Evolutionary conservation across 2,329 filamentous ascomycete genomes (phyloP).

Genomic region (Rhynchosporium agropyri): DNA sequence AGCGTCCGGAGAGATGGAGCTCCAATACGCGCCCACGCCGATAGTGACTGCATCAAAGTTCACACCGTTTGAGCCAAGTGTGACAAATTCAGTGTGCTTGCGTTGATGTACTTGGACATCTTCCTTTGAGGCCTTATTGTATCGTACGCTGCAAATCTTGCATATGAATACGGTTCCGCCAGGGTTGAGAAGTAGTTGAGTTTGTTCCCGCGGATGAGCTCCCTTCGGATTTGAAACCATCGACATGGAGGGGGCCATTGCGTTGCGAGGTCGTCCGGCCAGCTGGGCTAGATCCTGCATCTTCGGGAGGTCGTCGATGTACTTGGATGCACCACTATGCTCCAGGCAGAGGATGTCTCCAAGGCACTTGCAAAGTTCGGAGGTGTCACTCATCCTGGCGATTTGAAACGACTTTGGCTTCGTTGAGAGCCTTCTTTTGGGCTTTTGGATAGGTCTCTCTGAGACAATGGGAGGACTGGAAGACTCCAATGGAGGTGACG

Average conservation of each 20-base stretch:
- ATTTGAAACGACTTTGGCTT: slow-evolving; percentile 4
- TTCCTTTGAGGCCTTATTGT: slow-evolving; percentile 20
- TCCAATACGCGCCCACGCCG: too few species aligned
- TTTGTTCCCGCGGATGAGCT: too few species aligned
- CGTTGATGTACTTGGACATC: slow-evolving; percentile 26
- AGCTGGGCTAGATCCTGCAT: not conserved
- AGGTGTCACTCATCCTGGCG: not conserved
- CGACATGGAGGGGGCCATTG: too few species aligned
- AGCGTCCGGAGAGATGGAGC: too few species aligned
- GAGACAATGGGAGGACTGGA: not conserved
- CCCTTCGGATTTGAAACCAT: too few species aligned
- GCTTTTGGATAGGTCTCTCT: slow-evolving; percentile 22
- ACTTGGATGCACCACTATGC: not conserved
- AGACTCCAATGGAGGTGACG: slow-evolving; percentile 23
- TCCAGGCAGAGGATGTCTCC: not conserved
- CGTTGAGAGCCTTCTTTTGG: slow-evolving; percentile 31
- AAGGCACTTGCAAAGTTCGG: not conserved
- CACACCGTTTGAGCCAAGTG: not conserved
- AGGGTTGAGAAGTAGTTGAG: too few species aligned
- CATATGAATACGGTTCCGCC: too few species aligned
- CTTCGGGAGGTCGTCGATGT: not conserved
- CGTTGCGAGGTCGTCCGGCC: too few species aligned
- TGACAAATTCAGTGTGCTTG: slow-evolving; percentile 11
- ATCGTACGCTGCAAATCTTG: too few species aligned
- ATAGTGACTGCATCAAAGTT: not conserved